These are phyloP conservation scores for Tillandsia fasciculata DNA, from an alignment of 176 grass and related monocot species.

Conservation along the genomic window DNA sequence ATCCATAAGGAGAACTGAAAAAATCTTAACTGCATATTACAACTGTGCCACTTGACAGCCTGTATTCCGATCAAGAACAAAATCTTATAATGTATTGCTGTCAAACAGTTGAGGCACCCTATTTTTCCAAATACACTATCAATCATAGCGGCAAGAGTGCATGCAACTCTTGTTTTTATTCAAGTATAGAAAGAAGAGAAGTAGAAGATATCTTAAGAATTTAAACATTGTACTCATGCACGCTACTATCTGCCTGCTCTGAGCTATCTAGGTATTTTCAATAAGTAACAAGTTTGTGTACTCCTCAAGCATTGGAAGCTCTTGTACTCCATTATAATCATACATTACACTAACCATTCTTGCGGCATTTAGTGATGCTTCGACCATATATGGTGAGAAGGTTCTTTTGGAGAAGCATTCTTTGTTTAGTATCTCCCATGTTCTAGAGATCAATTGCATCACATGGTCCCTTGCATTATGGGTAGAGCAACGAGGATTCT, in stretches of 20 bases:
- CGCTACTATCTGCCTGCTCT: not conserved
- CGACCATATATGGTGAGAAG: constrained; percentile 6
- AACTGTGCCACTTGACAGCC: too few species aligned
- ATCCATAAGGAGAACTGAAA: too few species aligned
- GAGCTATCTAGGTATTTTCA: not conserved
- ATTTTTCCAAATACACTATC: too few species aligned
- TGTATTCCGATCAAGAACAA: too few species aligned
- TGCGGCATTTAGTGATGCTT: constrained; percentile 15
- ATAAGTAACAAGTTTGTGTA: constrained; percentile 21
- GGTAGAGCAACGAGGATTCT: constrained; percentile 23
- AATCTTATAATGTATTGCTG: too few species aligned
- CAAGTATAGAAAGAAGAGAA: too few species aligned
- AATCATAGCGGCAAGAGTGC: too few species aligned
- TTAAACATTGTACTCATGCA: too few species aligned
- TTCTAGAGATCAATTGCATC: constrained; percentile 23
- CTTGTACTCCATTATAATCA: constrained; percentile 21
- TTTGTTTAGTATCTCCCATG: constrained; percentile 57
- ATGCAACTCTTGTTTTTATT: too few species aligned
- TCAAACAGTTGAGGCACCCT: too few species aligned
- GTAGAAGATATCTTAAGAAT: too few species aligned
- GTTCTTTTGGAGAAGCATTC: constrained; percentile 31
- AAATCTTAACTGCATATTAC: too few species aligned
- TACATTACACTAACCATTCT: constrained; percentile 69
- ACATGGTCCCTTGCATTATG: constrained; percentile 26
- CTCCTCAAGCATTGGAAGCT: constrained; percentile 34